Base-by-base conservation (phyloP, 208 protist genomes). In the Leishmania gerbilli region DNA sequence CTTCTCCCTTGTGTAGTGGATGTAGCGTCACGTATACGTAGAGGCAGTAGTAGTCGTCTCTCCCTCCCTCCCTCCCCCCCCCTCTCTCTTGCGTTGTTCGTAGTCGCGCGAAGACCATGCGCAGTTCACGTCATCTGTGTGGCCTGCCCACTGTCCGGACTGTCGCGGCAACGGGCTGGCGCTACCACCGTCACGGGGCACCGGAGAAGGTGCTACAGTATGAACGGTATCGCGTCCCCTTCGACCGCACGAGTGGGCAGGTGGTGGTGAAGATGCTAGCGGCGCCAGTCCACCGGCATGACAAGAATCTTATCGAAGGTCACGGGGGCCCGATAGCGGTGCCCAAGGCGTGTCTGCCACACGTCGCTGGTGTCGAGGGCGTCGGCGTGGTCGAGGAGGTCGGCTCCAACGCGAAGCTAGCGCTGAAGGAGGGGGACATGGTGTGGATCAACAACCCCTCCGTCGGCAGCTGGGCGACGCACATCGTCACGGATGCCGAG, bases 381-480 rank as follows among this genome's bases (percentile, higher is more conserved):
- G 96, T 99, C 13, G 98, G 96, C 34, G 91, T 98, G n/a, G 97
- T 99, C 21, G 94, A 99, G 83, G 93, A 98, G 71, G 98, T 99
- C 42, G 98, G 98, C 56, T 62, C 77, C 53, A 82, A 75, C 45
- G 93, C 97, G 5, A 83, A 79, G 19, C 68, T 94, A 7, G 83
- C 92, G 1, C 65, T 98, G 79, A 91, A 95, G 82, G 91, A 93
- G 42, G 96, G 97, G 17, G 97, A 99, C 75, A 91, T 96, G 72
- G 99, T 99, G 31, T 98, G 99, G 85, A 89, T 99, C 45, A 93
- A 96, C 84, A 93, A 95, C 71, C 93, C 93, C 34, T 82, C 85
- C 11, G 88, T 98, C 1, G 97, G 97, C 72, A 98, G 90, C 49
- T 99, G 97, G 97, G 88, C 92, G 15, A 96, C 95, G 71, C 95